phyloP scores from a whole-genome alignment of 345 rosid species.

The Kandelia obovata region DNA sequence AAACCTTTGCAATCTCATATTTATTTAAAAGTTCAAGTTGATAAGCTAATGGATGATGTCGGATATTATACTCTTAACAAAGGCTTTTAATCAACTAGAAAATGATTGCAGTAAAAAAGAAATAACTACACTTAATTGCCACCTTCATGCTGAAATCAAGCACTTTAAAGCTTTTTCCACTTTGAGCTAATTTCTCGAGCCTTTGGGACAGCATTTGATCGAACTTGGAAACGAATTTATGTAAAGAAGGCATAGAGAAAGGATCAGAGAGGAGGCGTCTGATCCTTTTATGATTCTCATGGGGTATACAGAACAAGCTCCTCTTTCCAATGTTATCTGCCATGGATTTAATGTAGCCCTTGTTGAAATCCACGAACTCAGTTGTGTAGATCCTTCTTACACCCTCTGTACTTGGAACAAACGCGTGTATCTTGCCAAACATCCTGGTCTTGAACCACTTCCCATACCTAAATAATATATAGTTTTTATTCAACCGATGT shows the following conservation, averaged over 20 bases:
- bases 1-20: too few species aligned
- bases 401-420: constrained; percentile 42
- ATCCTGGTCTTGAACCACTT: constrained; percentile 58
- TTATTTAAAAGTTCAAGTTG: too few species aligned
- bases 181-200: constrained; percentile 30
- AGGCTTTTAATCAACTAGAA: too few species aligned
- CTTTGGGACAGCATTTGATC: constrained; percentile 38
- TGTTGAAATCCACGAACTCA: constrained; percentile 51
- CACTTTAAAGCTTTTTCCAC: constrained; percentile 38
- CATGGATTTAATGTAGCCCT: constrained; percentile 52
- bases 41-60: too few species aligned
- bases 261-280: constrained; percentile 50
- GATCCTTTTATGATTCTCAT: constrained; percentile 45
- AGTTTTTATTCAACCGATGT: too few species aligned
- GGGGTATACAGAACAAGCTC: constrained; percentile 45
- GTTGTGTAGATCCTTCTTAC: constrained; percentile 38
- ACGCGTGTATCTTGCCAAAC: constrained; percentile 52
- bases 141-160: constrained; percentile 56
- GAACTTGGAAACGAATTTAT: constrained; percentile 32
- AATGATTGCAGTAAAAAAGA: neutral
- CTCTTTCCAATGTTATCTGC: constrained; percentile 46
- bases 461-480: constrained; percentile 39
- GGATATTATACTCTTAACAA: too few species aligned
- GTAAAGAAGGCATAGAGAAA: constrained; percentile 50
- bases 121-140: neutral